phyloP scores from a whole-genome alignment of 2,329 filamentous ascomycete genomes.

The Fusarium coffeatum region DNA sequence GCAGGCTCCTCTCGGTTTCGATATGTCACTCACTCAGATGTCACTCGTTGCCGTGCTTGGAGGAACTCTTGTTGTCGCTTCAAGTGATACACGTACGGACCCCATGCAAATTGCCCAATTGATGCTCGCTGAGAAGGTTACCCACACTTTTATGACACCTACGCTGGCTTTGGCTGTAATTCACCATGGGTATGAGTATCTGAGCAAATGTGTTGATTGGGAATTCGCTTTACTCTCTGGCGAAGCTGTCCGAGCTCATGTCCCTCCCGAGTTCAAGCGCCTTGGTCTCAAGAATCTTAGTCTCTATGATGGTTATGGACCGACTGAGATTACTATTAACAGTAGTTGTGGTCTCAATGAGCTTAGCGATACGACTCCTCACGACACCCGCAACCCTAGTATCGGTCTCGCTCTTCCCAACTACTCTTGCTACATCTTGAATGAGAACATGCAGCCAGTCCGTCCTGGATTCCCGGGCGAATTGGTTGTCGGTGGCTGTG shows the following conservation, averaged over 20 bases:
- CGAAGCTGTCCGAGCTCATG: neutral
- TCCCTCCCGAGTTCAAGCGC: neutral
- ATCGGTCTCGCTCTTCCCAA: conserved; percentile 2
- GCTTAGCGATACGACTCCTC: neutral
- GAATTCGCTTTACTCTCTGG: neutral
- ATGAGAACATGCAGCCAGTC: neutral
- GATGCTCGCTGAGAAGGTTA: conserved; percentile 8
- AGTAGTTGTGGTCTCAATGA: neutral
- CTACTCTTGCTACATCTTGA: conserved; percentile 6
- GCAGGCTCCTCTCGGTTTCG: conserved; percentile 6
- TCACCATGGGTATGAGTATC: conserved; percentile 6
- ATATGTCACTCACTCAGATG: conserved; percentile 15
- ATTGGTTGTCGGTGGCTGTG: neutral
- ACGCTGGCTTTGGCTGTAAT: conserved; percentile 1
- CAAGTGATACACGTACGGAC: conserved; percentile 3
- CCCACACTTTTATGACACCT: conserved; percentile 12
- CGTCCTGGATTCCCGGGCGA: neutral
- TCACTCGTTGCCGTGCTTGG: neutral
- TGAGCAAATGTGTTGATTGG: neutral
- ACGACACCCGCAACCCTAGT: neutral
- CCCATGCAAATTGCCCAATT: conserved; percentile 1
- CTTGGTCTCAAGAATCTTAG: neutral
- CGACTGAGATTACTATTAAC: conserved; percentile 7
- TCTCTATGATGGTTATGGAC: neutral
- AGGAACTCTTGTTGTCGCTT: conserved; percentile 2